Conservation (phyloP, 352 stramenopile genomes). For the Sclerospora graminicola region DNA sequence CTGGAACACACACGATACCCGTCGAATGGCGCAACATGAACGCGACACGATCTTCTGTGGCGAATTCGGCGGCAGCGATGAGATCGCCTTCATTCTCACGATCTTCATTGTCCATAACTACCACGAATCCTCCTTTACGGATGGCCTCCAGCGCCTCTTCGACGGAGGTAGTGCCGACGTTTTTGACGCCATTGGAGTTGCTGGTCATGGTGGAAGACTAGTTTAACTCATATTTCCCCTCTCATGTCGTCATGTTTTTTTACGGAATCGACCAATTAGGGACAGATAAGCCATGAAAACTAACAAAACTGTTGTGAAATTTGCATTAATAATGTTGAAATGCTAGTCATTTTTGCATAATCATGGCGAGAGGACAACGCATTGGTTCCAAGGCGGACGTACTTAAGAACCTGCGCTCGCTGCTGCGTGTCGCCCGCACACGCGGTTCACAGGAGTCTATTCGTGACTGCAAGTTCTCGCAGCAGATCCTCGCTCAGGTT, state of each 20-base stretch:
- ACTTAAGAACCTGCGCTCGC: conserved; percentile 62
- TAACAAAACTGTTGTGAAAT: neutral
- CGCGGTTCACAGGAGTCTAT: conserved; percentile 39
- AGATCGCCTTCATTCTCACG: conserved; percentile 98
- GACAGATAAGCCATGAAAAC: too few relatives aligned
- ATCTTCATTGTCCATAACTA: conserved; percentile 95
- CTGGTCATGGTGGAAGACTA: neutral
- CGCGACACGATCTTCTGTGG: conserved; percentile 86
- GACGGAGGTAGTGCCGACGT: conserved; percentile 44
- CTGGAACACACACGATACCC: conserved; percentile 94
- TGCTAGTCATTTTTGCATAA: neutral
- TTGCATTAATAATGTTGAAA: neutral
- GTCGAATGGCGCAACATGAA: conserved; percentile 95
- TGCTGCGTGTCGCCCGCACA: conserved; percentile 55
- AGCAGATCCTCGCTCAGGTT: conserved; percentile 68
- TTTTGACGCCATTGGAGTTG: neutral
- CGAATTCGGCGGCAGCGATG: conserved; percentile 94
- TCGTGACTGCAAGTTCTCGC: conserved; percentile 51
- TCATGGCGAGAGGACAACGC: conserved; percentile 57
- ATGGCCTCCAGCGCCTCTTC: conserved; percentile 57
- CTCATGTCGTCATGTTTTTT: too few relatives aligned
- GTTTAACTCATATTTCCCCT: too few relatives aligned
- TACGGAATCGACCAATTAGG: too few relatives aligned
- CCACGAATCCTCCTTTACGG: conserved; percentile 56
- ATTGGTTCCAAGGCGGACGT: conserved; percentile 77